Percentiles rank a stretch among this genome's conserved stretches.
These are phyloP conservation scores for Daldinia loculata DNA, from an alignment of 495 filamentous ascomycete species.

Conservation along the genomic window DNA sequence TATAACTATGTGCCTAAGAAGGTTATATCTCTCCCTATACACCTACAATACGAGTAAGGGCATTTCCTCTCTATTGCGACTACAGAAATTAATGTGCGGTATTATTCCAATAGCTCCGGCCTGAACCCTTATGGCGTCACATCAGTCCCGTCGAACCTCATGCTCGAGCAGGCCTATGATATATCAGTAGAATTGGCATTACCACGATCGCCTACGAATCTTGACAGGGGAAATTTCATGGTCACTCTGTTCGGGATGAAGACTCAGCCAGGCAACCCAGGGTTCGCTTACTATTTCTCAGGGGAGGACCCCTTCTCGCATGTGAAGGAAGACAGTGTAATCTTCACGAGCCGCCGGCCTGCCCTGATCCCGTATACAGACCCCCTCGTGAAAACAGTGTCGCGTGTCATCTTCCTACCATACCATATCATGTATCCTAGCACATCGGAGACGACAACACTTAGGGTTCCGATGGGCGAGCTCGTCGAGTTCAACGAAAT, in stretches of 20 bases:
- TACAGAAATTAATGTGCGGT: constrained; percentile 10
- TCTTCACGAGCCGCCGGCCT: constrained; percentile 51
- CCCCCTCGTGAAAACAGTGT: constrained; percentile 48
- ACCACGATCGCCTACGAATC: constrained; percentile 67
- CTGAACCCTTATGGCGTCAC: constrained; percentile 64
- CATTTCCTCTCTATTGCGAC: not conserved
- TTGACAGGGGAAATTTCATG: constrained; percentile 89
- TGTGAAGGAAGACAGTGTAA: constrained; percentile 41
- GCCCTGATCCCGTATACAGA: constrained; percentile 54
- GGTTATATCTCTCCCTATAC: constrained; percentile 67
- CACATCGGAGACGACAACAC: constrained; percentile 56
- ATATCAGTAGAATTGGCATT: constrained; percentile 66
- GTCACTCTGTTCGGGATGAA: constrained; percentile 67
- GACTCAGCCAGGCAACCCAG: constrained; percentile 47
- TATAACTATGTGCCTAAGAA: constrained; percentile 80
- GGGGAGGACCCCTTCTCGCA: constrained; percentile 27
- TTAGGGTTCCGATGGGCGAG: constrained; percentile 79
- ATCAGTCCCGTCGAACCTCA: constrained; percentile 54
- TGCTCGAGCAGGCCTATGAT: constrained; percentile 68
- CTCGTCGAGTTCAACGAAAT: constrained; percentile 67
- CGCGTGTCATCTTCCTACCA: constrained; percentile 54
- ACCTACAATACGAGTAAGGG: constrained; percentile 82
- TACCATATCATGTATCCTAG: constrained; percentile 53
- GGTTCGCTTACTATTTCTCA: constrained; percentile 20
- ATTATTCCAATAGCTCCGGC: constrained; percentile 45